phyloP scores from a whole-genome alignment of 2,329 filamentous ascomycete genomes.

The Lachnellula occidentalis region DNA sequence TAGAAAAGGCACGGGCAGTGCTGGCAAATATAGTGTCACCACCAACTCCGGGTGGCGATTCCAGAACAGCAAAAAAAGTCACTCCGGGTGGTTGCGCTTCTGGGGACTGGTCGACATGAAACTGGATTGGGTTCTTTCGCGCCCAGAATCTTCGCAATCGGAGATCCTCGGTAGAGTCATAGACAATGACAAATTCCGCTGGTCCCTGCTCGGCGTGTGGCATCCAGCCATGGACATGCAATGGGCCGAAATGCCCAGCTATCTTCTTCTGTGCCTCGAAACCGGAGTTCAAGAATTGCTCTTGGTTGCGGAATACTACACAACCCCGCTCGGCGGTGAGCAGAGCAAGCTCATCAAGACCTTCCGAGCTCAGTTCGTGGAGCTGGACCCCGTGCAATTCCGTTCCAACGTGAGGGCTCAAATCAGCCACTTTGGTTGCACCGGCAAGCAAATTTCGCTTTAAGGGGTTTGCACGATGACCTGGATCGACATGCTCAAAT shows the following conservation, averaged over 20 bases:
- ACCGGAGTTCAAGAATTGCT: constrained; percentile 56
- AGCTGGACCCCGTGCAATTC: constrained; percentile 36
- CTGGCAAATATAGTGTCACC: constrained; percentile 80
- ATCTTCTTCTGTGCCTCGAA: constrained; percentile 63
- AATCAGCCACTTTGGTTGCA: constrained; percentile 39
- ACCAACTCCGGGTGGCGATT: constrained; percentile 63
- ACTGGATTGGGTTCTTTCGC: constrained; percentile 64
- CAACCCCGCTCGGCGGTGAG: constrained; percentile 43
- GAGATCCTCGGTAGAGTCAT: constrained; percentile 41
- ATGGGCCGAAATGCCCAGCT: constrained; percentile 69
- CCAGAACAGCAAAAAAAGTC: constrained; percentile 78
- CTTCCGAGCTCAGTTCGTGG: constrained; percentile 37
- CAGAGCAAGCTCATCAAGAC: constrained; percentile 44
- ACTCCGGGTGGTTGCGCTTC: constrained; percentile 81
- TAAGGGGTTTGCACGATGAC: constrained; percentile 62
- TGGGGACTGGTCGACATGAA: constrained; percentile 83
- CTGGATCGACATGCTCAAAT: constrained; percentile 68
- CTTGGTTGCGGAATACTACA: constrained; percentile 64
- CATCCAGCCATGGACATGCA: constrained; percentile 58
- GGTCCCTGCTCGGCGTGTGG: constrained; percentile 38
- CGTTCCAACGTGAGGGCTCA: constrained; percentile 32
- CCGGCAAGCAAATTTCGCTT: constrained; percentile 64
- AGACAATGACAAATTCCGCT: constrained; percentile 42
- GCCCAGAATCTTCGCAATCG: constrained; percentile 32
- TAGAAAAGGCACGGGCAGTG: constrained; percentile 68